Conservation (phyloP, 352 stramenopile species). For the Phytopythium boreale region DNA sequence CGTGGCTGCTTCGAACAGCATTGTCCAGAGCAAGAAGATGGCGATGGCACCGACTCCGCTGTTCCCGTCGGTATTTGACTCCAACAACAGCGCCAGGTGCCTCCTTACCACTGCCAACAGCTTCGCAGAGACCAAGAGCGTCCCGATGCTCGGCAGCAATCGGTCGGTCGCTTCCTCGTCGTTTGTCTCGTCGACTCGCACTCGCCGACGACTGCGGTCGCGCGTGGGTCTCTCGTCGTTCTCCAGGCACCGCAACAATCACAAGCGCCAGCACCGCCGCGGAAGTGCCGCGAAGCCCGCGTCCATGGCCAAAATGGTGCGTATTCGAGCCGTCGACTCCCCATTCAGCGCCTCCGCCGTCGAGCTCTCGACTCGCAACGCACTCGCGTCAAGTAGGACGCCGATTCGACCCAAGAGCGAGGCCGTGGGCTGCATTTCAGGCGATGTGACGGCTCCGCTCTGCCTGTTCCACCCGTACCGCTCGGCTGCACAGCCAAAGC, state of each 20-base stretch:
- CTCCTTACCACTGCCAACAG: slow-evolving; percentile 16
- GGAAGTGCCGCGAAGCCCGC: slow-evolving; percentile 3
- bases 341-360: background rate
- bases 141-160: slow-evolving; percentile 7
- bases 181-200: slow-evolving; percentile 5
- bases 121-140: slow-evolving; percentile 6
- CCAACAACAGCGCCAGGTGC: slow-evolving; percentile 6
- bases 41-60: background rate
- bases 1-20: background rate
- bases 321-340: slow-evolving; percentile 3
- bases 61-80: background rate
- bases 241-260: background rate
- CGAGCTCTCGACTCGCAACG: background rate
- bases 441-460: background rate
- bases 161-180: slow-evolving; percentile 4
- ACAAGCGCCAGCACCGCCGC: slow-evolving; percentile 12
- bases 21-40: slow-evolving; percentile 1
- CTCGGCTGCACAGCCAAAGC: background rate
- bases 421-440: background rate
- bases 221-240: background rate
- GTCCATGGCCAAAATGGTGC: slow-evolving; percentile 6
- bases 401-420: background rate
- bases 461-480: background rate
- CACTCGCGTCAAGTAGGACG: background rate
- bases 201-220: slow-evolving; percentile 5